A percentile compares a stretch with the other conserved stretches of the same genome.
Evolutionary conservation across 345 rosid species (phyloP).

Genomic region (Nasturtium officinale): DNA sequence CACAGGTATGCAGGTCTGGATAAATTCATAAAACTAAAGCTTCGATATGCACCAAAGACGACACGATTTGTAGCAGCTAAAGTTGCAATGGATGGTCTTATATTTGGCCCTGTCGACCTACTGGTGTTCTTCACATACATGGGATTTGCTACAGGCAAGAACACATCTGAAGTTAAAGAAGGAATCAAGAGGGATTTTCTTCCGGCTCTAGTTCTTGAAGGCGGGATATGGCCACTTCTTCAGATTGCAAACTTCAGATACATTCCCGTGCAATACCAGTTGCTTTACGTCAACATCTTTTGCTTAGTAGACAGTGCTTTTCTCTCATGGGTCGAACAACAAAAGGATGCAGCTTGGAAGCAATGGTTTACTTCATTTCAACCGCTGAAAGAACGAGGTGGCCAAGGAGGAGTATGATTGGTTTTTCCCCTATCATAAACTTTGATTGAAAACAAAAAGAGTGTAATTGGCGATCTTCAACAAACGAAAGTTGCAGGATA

Average conservation of each 20-base stretch:
- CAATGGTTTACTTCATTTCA: constrained; percentile 63
- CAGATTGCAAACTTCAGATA: constrained; percentile 87
- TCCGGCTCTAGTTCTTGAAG: constrained; percentile 86
- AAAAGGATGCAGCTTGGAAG: constrained; percentile 96
- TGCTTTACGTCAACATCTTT: constrained; percentile 82
- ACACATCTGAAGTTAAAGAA: constrained; percentile 67
- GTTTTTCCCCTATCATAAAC: constrained; percentile 17
- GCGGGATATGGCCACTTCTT: constrained; percentile 82
- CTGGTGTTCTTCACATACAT: constrained; percentile 82
- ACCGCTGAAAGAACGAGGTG: constrained; percentile 60
- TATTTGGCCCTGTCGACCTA: constrained; percentile 86
- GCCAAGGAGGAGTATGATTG: constrained; percentile 51
- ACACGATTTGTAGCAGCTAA: constrained; percentile 71
- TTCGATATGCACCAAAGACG: constrained; percentile 68
- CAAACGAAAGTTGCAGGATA: constrained; percentile 20
- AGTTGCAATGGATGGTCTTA: constrained; percentile 88
- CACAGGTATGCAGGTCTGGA: constrained; percentile 87
- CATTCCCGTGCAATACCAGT: constrained; percentile 83
- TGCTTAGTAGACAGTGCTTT: constrained; percentile 90
- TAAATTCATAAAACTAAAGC: constrained; percentile 63
- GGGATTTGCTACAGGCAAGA: constrained; percentile 83
- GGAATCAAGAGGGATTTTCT: constrained; percentile 87
- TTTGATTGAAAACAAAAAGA: constrained; percentile 21
- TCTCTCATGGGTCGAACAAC: constrained; percentile 89
- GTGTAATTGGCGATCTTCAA: constrained; percentile 16